Evolutionary conservation across 768 basidiomycete genomes (phyloP).

Genomic region (Obba rivulosa): DNA sequence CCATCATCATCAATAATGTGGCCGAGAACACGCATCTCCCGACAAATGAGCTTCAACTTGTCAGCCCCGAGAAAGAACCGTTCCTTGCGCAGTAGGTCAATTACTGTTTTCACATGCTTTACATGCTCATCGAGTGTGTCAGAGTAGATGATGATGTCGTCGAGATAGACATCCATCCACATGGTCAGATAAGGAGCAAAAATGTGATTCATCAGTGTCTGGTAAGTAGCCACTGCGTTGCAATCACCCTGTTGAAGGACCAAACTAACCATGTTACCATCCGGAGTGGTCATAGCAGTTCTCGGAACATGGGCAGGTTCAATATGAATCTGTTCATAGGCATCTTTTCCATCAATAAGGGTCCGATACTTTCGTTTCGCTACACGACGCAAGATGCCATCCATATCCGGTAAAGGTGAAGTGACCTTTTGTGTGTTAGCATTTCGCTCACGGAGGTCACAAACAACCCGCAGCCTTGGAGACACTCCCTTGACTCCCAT

Average conservation of each 20-base stretch:
- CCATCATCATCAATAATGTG: constrained; percentile 32
- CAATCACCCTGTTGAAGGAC: constrained; percentile 29
- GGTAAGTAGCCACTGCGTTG: constrained; percentile 31
- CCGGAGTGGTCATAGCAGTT: constrained; percentile 22
- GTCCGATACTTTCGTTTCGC: constrained; percentile 8
- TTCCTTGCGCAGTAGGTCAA: constrained; percentile 8
- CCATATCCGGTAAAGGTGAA: constrained; percentile 23
- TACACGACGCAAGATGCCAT: constrained; percentile 16
- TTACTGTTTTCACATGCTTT: constrained; percentile 11
- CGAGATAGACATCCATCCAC: constrained; percentile 31
- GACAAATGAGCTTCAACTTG: constrained; percentile 20
- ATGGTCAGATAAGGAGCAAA: constrained; percentile 25
- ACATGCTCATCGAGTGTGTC: constrained; percentile 22
- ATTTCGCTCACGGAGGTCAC: constrained; percentile 15
- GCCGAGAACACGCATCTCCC: constrained; percentile 23
- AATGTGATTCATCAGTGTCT: constrained; percentile 38
- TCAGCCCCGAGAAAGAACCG: constrained; percentile 16
- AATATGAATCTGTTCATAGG: constrained; percentile 25
- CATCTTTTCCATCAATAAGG: constrained; percentile 23
- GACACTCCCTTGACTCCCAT: constrained; percentile 3
- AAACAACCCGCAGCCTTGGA: constrained; percentile 7
- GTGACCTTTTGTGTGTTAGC: constrained; percentile 19
- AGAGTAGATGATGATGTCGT: constrained; percentile 30
- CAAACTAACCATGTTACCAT: constrained; percentile 24
- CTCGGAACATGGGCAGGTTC: constrained; percentile 13